phyloP scores from a whole-genome alignment of 306 rosid species.

The Erythrophleum fordii region DNA sequence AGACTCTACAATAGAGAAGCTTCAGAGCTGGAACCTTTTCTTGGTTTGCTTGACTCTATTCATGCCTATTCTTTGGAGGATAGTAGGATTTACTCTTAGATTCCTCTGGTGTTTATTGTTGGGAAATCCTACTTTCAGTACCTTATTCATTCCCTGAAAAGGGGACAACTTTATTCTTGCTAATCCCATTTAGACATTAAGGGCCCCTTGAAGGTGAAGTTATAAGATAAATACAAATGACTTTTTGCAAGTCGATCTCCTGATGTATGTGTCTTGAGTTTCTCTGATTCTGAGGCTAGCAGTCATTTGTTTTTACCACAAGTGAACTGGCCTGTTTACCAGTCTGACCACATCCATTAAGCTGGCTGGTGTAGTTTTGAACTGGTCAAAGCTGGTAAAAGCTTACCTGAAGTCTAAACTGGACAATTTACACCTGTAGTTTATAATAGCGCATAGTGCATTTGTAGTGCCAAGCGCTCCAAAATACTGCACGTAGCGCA shows the following conservation, averaged over 20 bases:
- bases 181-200: background rate
- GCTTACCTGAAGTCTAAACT: background rate
- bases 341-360: background rate
- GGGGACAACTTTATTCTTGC: background rate
- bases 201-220: background rate
- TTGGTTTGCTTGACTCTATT: no score
- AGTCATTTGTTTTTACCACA: background rate
- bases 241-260: background rate
- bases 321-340: background rate
- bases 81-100: background rate
- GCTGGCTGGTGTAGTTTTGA: background rate
- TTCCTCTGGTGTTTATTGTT: background rate
- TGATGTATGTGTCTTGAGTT: no score
- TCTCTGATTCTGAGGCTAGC: background rate
- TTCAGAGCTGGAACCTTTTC: background rate
- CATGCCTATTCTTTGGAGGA: background rate
- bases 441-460: no score
- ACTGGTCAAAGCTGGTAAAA: background rate
- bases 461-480: no score
- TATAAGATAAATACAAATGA: background rate
- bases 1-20: background rate
- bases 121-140: no score
- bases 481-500: no score
- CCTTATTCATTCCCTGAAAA: background rate
- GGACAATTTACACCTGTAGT: background rate